Evolutionary conservation across 768 basidiomycete genomes (phyloP).

Genomic region (Mycena alexandri): DNA sequence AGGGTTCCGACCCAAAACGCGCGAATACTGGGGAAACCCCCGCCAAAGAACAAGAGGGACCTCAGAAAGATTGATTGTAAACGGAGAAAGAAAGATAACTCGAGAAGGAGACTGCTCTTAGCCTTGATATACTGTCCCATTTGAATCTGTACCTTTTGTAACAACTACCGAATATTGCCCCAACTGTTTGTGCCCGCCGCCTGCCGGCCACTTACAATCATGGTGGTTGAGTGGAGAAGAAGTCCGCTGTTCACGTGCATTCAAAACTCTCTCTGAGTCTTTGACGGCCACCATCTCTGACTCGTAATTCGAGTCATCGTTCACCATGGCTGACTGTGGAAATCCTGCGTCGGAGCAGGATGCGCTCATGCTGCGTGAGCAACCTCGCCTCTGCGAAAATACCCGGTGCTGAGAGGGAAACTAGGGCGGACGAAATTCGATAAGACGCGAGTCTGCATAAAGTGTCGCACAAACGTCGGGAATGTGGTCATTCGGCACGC

Average conservation of each 20-base stretch:
- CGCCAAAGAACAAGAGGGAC: too few relatives aligned
- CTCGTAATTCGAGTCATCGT: neutral
- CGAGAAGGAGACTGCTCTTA: too few relatives aligned
- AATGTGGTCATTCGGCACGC: constrained; percentile 83
- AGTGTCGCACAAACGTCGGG: constrained; percentile 75
- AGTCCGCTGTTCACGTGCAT: neutral
- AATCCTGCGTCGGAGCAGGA: constrained; percentile 72
- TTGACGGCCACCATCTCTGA: neutral
- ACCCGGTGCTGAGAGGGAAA: constrained; percentile 16
- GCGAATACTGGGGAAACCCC: too few relatives aligned
- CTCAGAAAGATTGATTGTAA: too few relatives aligned
- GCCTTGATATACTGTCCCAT: too few relatives aligned
- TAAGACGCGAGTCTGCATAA: constrained; percentile 75
- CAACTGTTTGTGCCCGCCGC: too few relatives aligned
- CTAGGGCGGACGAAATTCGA: constrained; percentile 77
- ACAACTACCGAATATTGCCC: too few relatives aligned
- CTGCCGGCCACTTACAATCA: too few relatives aligned
- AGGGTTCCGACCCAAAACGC: too few relatives aligned
- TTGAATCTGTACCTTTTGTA: too few relatives aligned
- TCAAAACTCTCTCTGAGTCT: neutral
- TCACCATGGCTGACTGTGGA: constrained; percentile 63
- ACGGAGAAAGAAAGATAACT: too few relatives aligned
- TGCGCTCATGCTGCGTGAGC: constrained; percentile 77
- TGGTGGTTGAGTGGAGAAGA: neutral
- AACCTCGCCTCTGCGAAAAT: neutral